Base-by-base conservation (phyloP, 164 flowering plant species). In the Vitis amurensis region DNA sequence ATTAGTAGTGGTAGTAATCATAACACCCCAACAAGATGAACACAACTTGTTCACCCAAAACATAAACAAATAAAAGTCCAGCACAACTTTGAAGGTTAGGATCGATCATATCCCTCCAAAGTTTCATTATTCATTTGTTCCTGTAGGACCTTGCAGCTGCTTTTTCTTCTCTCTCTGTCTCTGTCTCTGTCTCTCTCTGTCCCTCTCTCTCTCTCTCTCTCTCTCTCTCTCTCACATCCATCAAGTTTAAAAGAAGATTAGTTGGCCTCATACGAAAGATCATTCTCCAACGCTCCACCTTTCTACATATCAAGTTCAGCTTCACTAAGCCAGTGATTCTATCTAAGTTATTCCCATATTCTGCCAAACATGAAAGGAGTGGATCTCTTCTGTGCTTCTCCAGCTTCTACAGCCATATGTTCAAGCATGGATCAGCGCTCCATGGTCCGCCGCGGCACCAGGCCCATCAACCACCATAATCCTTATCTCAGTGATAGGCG, bases 391-490 rank as follows among this genome's bases (percentile, higher is more conserved):
- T 91, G 98, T 68, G 78, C 89, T 27, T 86, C 98, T 31, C 91
- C 86, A 37, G 89, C 96, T 50, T 91, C 98, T 49, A 89, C 94
- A 14, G 98, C 98, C 16, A 84, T 91, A 71, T 88, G 91, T 67
- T 75, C 85, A 3, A 84, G 88, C 82, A 63, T 76, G 70, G 91
- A 85, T 60, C 84, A 77, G 10, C 81, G 82, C 29, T 73, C 88
- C 69, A 79, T 83, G 76, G 80, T 83, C 74, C 84, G 83, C 51
- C 81, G 66, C 2, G 68, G 80, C 71, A 68, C 58, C 64, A 70
- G 76, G 56, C 66, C 80, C 29, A 62, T 76, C 11, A 82, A 80
- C 31, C 82, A 76, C 51, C 79, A 72, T 44, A 1, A 27, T 63
- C 65, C 62, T 11, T 79, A 75, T 15, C 84, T 76, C 19, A 68